Conservation (phyloP, 305 asterid species). For the Coffea humblotiana region DNA sequence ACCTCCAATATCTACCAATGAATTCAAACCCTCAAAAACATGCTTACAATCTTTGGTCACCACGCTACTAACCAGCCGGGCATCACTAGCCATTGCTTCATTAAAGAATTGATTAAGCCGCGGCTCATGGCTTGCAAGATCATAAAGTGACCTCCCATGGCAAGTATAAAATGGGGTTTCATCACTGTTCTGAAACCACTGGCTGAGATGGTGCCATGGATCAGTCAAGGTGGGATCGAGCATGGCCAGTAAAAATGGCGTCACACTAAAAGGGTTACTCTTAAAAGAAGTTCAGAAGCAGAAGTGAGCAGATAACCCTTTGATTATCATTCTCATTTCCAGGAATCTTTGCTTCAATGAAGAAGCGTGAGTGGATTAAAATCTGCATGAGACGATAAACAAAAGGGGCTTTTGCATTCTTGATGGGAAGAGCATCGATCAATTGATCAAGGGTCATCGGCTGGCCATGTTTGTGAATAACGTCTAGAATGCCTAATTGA, state of each 20-base stretch:
- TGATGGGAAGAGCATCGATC: background rate
- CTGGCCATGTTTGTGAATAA: conserved; percentile 13
- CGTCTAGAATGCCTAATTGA: conserved; percentile 19
- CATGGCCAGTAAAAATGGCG: background rate
- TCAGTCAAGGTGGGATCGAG: conserved; percentile 16
- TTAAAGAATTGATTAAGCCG: conserved; percentile 2
- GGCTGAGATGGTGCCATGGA: conserved; percentile 15
- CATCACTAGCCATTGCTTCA: conserved; percentile 10
- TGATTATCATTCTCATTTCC: background rate
- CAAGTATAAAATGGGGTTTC: conserved; percentile 10
- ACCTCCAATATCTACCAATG: conserved; percentile 22
- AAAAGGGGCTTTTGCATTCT: background rate
- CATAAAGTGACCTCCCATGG: background rate
- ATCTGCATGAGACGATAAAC: conserved; percentile 30
- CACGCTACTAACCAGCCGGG: background rate
- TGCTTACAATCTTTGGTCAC: background rate
- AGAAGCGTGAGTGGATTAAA: conserved; percentile 20
- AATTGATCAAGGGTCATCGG: conserved; percentile 1
- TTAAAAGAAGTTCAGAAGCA: conserved; percentile 27
- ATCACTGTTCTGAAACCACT: conserved; percentile 20
- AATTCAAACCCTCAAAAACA: conserved; percentile 13
- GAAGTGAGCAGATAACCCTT: conserved; percentile 24
- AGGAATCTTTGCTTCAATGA: background rate
- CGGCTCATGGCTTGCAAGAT: no score
- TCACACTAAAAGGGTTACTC: conserved; percentile 20